Conservation (phyloP, 805 yeast species). For the Metschnikowia lochheadii region DNA sequence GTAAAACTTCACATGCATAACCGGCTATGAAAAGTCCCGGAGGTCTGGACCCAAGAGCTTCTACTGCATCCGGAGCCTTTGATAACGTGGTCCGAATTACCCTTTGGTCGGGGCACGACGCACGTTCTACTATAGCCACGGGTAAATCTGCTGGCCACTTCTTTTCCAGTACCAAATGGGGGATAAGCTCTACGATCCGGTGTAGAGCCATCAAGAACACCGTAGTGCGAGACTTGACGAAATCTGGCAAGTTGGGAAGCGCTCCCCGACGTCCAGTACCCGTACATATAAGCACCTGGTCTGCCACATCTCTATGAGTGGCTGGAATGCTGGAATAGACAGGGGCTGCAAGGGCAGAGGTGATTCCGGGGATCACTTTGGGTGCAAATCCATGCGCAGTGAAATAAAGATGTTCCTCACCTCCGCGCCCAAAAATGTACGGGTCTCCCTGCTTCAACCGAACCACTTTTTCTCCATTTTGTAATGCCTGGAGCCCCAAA, state of each 20-base stretch:
- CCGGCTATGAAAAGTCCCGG: constrained; percentile 90
- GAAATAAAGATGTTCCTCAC: constrained; percentile 81
- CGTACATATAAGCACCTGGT: constrained; percentile 88
- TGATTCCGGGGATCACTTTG: constrained; percentile 77
- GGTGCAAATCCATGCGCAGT: constrained; percentile 64
- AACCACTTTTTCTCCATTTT: constrained; percentile 72
- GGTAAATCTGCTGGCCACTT: constrained; percentile 73
- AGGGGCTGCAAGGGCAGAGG: constrained; percentile 88
- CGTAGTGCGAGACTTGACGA: constrained; percentile 68
- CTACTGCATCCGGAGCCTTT: constrained; percentile 67
- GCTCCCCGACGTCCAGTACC: constrained; percentile 91
- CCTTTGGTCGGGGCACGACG: constrained; percentile 90
- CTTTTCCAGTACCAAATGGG: constrained; percentile 37
- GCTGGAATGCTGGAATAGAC: constrained; percentile 80
- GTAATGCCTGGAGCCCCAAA: constrained; percentile 64
- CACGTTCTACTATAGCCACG: constrained; percentile 83
- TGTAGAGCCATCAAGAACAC: constrained; percentile 89
- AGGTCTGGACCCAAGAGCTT: constrained; percentile 79
- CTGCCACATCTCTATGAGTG: constrained; percentile 88
- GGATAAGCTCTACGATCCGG: constrained; percentile 56
- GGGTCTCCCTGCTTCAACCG: constrained; percentile 96
- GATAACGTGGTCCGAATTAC: constrained; percentile 69
- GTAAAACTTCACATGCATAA: constrained; percentile 60
- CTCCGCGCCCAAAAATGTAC: constrained; percentile 93
- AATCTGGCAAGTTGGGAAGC: constrained; percentile 73